phyloP scores from a whole-genome alignment of 805 yeast species.

The Yarrowia sp. region DNA sequence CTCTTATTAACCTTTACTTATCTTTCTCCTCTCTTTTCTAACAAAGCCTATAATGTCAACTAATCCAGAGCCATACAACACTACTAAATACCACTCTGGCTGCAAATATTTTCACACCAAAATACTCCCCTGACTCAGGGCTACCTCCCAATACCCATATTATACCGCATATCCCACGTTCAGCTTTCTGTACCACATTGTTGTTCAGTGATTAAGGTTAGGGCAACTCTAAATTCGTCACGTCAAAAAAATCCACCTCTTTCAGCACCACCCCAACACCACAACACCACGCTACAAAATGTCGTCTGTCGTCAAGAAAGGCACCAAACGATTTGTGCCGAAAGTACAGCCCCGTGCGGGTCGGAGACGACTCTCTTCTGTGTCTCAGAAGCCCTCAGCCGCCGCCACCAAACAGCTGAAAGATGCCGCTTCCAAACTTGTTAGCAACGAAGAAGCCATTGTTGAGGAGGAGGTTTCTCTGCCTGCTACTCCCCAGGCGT shows the following conservation, averaged over 20 bases:
- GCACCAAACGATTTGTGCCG: slow-evolving; percentile 19
- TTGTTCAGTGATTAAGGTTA: not conserved
- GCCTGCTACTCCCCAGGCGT: slow-evolving; percentile 13
- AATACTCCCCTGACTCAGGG: no score
- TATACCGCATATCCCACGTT: no score
- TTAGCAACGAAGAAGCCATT: slow-evolving; percentile 10
- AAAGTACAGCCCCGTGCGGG: slow-evolving; percentile 19
- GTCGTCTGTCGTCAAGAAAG: slow-evolving; percentile 25
- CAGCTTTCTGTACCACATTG: no score
- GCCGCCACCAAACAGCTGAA: slow-evolving; percentile 6
- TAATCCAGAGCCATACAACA: no score
- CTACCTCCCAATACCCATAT: not conserved
- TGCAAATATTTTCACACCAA: no score
- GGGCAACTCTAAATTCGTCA: not conserved
- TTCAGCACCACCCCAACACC: not conserved
- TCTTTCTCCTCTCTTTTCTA: no score
- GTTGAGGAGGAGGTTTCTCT: slow-evolving; percentile 9
- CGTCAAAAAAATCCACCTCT: not conserved
- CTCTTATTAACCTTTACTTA: no score
- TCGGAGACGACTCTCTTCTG: slow-evolving; percentile 8
- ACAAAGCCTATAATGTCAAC: no score
- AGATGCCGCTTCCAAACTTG: slow-evolving; percentile 11
- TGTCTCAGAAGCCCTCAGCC: not conserved
- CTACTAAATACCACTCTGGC: no score
- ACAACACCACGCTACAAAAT: not conserved